Base-by-base conservation (phyloP, 371 early-diverging fungal species). In the Chytridium lagenaria region DNA sequence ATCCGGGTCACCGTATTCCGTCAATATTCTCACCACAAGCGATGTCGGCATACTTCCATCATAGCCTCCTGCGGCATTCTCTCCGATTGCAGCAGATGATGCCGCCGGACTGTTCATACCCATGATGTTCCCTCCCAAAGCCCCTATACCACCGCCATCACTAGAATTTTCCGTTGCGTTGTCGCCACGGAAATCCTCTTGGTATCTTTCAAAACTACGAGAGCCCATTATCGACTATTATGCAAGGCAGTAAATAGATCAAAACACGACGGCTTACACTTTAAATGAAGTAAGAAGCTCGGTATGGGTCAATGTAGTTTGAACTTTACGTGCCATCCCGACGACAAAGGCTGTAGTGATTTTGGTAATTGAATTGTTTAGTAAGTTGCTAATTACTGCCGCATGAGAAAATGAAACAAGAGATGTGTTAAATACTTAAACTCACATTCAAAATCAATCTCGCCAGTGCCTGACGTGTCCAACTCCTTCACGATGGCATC, bases 401-500 rank as follows among this genome's bases (percentile, higher is more conserved):
- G n/a, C n/a, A n/a, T n/a, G n/a, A n/a, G n/a, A n/a, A n/a, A n/a
- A n/a, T n/a, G n/a, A n/a, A n/a, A n/a, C n/a, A n/a, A n/a, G n/a
- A n/a, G n/a, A n/a, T n/a, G n/a, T n/a, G n/a, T n/a, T n/a, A n/a
- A n/a, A n/a, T n/a, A n/a, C n/a, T n/a, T 1, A 34, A 10, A 71
- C 74, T 70, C 51, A 83, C 85, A 74, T 70, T 83, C 82, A 74
- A 85, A 85, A 71, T 83, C 83, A 55, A 85, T 83, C 57, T 85
- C 85, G 33, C 85, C 83, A 0, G 78, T 83, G 23, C 78, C 79
- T 26, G 78, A 72, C 15, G 36, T 51, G 59, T 81, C 85, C 61
- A 85, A 78, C 67, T 85, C 85, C 38, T 83, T 80, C 51, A 85
- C 79, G 73, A 85, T 83, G n/a, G 80, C 71, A 22, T 82, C 81